Evolutionary conservation across 345 rosid genomes (phyloP), one percentile per base, ranked within the genome.

Genomic region (Anastatica hierochuntica): DNA sequence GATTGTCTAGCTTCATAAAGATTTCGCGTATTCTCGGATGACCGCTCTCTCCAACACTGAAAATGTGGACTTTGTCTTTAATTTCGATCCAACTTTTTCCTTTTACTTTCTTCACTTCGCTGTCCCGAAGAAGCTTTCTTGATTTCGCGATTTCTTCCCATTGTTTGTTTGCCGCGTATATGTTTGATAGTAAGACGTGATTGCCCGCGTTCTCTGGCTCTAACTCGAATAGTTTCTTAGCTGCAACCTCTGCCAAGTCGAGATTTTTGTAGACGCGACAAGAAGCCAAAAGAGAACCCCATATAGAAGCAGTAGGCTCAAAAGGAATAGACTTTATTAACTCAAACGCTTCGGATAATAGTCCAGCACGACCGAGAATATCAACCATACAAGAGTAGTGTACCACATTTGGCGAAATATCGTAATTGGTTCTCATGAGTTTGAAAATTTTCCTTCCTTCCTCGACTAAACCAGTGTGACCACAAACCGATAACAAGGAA

Each of bases 341-440:
- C 58, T 79, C 74, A 64, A 50, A 60, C 17, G 97, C 95, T 66
- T 94, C 90, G 19, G 23, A 57, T 16, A 76, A 43, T 44, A 53
- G 53, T 27, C 95, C 95, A 43, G 82, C 83, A 5, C 89, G 71
- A 33, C 84, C 78, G 46, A 88, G 80, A 63, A 84, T 65, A 75
- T 92, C 98, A 59, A 83, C 82, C 94, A 88, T 79, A 66, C 99
- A 94, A 0, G 94, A 81, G 64, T 79, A 85, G 57, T 88, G 94
- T 67, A 79, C 51, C 52, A 66, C 80, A 53, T 72, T 80, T n/a
- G 80, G 88, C 1, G 57, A 49, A 23, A 92, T 5, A 11, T 63
- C 59, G 39, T 77, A 81, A 17, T 67, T 67, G 27, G 23, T 74
- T 21, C 23, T 59, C 98, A 88, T 88, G 52, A 80, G 72, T 34